These are phyloP conservation scores for Fusarium nygamai DNA, from an alignment of 2,329 filamentous ascomycete species.

Conservation along the genomic window DNA sequence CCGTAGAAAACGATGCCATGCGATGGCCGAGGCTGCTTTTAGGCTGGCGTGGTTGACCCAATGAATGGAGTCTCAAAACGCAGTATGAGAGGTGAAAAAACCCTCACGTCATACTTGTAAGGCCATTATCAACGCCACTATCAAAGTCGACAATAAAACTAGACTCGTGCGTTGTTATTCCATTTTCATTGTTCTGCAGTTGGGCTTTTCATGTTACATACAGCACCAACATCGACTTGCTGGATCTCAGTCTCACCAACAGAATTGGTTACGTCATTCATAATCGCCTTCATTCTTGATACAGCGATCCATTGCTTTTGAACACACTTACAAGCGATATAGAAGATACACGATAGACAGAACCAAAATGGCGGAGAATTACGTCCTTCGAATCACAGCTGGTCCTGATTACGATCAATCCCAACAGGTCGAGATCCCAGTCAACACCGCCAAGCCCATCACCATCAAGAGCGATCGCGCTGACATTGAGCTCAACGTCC, in stretches of 20 bases:
- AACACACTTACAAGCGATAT: not conserved
- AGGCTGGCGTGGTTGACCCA: constrained; percentile 22
- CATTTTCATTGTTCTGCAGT: not conserved
- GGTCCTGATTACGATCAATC: constrained; percentile 78
- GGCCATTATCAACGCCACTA: constrained; percentile 11
- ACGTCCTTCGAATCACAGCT: constrained; percentile 83
- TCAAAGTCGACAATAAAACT: not conserved
- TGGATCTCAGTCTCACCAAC: not conserved
- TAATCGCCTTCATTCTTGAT: not conserved
- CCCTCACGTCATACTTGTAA: constrained; percentile 39
- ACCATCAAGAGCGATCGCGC: constrained; percentile 71
- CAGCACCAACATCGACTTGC: not conserved
- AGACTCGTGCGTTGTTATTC: not conserved
- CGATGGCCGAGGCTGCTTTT: constrained; percentile 2
- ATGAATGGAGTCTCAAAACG: constrained; percentile 6
- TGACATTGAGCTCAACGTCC: constrained; percentile 75
- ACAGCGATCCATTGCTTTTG: constrained; percentile 2
- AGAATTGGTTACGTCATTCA: constrained; percentile 25
- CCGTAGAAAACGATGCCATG: not conserved
- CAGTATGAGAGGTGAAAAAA: constrained; percentile 2
- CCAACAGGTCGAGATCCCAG: constrained; percentile 77
- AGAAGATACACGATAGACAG: not conserved
- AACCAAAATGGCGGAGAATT: constrained; percentile 70
- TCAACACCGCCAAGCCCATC: constrained; percentile 75
- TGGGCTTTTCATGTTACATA: not conserved